These are phyloP conservation scores for Leishmania turanica DNA, from an alignment of 208 protist species.

Conservation along the genomic window DNA sequence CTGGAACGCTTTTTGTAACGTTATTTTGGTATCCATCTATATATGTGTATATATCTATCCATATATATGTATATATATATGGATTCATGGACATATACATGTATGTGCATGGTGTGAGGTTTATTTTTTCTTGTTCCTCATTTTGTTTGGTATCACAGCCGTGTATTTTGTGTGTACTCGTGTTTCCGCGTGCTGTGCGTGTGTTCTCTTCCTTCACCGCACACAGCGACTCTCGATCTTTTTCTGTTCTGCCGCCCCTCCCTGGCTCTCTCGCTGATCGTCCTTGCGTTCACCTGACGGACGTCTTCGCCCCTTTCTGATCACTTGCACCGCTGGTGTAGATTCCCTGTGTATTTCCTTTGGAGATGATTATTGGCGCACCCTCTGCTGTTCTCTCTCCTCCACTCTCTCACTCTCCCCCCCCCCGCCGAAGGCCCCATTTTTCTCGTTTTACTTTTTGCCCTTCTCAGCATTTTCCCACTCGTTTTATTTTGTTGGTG, in stretches of 20 bases:
- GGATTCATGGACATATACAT: too few relatives aligned
- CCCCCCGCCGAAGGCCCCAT: neutral
- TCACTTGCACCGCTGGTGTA: neutral
- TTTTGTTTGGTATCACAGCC: neutral
- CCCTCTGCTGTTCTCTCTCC: neutral
- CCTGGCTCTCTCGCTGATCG: neutral
- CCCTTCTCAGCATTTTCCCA: neutral
- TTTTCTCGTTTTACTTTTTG: neutral
- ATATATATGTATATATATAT: neutral
- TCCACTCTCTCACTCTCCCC: neutral
- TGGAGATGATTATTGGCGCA: slow-evolving; percentile 10
- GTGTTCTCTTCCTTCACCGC: neutral
- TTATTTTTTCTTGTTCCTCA: neutral
- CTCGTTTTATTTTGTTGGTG: too few relatives aligned
- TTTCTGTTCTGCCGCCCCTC: slow-evolving; percentile 12
- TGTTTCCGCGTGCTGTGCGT: neutral
- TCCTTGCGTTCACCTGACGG: neutral
- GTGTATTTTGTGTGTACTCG: neutral
- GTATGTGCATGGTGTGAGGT: too few relatives aligned
- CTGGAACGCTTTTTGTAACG: too few relatives aligned
- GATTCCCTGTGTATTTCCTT: slow-evolving; percentile 10
- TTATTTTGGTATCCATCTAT: too few relatives aligned
- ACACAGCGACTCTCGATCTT: slow-evolving; percentile 5
- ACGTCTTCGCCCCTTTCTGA: neutral
- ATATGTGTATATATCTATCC: neutral